Percentiles rank a stretch among this genome's conserved stretches.
Evolutionary conservation across 1,284 basidiomycete genomes (phyloP).

Genomic region (Gomphus bonarii): DNA sequence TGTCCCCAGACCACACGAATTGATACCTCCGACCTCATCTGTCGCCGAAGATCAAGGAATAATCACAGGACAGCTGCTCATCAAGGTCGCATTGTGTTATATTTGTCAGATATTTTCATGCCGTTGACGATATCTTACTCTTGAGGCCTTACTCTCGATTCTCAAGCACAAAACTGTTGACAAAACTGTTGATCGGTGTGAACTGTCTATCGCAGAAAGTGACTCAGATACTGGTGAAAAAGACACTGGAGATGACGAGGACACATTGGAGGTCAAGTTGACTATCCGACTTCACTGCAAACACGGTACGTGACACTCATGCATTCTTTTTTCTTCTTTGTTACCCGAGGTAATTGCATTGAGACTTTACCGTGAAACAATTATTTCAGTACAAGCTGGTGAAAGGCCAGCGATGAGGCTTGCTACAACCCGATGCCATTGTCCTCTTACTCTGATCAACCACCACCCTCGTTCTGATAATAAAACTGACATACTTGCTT

Average conservation of each 20-base stretch:
- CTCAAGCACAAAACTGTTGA: constrained; percentile 63
- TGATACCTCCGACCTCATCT: constrained; percentile 12
- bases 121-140: neutral
- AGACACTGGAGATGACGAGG: constrained; percentile 36
- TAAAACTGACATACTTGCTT: neutral
- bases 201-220: constrained; percentile 56
- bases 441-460: neutral
- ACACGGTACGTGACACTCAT: constrained; percentile 41
- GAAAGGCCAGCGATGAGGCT: neutral
- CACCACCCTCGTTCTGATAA: too few relatives aligned
- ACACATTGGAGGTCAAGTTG: constrained; percentile 59
- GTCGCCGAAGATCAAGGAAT: constrained; percentile 10
- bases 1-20: constrained; percentile 11
- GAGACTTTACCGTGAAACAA: neutral
- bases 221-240: constrained; percentile 21
- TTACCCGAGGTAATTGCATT: neutral
- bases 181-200: constrained; percentile 65
- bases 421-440: neutral
- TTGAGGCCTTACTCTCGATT: constrained; percentile 58
- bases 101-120: constrained; percentile 3
- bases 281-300: constrained; percentile 68
- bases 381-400: neutral
- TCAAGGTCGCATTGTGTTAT: constrained; percentile 38
- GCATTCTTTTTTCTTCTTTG: neutral
- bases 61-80: constrained; percentile 53